Conservation (phyloP, 1,284 basidiomycete genomes). For the Cryptococcus sp. region DNA sequence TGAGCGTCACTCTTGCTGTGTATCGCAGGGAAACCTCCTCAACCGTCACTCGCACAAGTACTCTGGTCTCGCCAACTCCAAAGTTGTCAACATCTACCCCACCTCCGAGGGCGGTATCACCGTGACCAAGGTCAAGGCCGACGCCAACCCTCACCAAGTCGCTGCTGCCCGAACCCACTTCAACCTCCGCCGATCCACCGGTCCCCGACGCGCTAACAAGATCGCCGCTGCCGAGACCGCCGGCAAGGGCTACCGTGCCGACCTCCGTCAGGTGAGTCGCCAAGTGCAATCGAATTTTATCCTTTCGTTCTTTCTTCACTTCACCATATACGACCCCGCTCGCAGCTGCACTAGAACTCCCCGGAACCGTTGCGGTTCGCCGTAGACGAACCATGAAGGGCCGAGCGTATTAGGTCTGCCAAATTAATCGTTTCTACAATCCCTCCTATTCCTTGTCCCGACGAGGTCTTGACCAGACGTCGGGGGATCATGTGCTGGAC, state of each 20-base stretch:
- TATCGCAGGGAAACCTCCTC: constrained; percentile 71
- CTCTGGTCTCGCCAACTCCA: constrained; percentile 80
- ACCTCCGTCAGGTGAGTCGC: constrained; percentile 73
- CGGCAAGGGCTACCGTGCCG: constrained; percentile 76
- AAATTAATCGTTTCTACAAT: constrained; percentile 21
- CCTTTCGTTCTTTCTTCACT: constrained; percentile 16
- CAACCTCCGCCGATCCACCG: constrained; percentile 69
- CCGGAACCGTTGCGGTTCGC: constrained; percentile 27
- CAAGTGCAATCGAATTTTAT: constrained; percentile 47
- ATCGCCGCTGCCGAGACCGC: constrained; percentile 64
- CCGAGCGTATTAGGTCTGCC: constrained; percentile 48
- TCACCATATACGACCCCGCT: constrained; percentile 20
- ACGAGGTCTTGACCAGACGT: constrained; percentile 14
- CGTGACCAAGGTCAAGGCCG: constrained; percentile 69
- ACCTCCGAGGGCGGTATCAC: constrained; percentile 62
- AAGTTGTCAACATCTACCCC: constrained; percentile 72
- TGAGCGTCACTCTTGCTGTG: no score
- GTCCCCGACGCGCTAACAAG: constrained; percentile 71
- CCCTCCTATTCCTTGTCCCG: constrained; percentile 26
- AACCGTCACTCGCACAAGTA: constrained; percentile 86
- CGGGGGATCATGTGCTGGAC: constrained; percentile 26
- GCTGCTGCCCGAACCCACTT: constrained; percentile 52
- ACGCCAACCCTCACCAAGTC: constrained; percentile 59
- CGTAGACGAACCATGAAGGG: constrained; percentile 35
- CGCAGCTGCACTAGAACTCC: constrained; percentile 47